Evolutionary conservation across 2,329 filamentous ascomycete genomes (phyloP).

Genomic region (Fusarium sambucinum): DNA sequence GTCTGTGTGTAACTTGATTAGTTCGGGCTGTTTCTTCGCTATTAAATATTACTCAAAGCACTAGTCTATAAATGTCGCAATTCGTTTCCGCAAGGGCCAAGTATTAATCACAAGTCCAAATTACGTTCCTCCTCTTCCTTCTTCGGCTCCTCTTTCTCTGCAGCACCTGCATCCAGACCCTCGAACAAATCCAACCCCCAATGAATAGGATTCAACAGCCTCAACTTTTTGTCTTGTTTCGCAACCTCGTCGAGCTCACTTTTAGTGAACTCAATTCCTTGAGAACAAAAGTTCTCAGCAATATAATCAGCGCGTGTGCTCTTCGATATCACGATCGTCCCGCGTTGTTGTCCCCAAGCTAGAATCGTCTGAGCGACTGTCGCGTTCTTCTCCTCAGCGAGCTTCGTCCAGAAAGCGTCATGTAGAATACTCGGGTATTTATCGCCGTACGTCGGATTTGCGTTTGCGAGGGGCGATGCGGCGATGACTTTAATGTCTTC

Average conservation of each 20-base stretch:
- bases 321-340: constrained; percentile 40
- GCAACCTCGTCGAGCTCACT: constrained; percentile 53
- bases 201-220: constrained; percentile 54
- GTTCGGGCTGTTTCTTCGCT: not conserved
- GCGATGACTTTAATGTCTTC: constrained; percentile 48
- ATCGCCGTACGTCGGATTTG: constrained; percentile 40
- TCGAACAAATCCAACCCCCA: constrained; percentile 58
- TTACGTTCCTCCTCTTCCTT: constrained; percentile 27
- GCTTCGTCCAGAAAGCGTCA: constrained; percentile 36
- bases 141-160: not conserved
- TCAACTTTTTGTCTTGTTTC: constrained; percentile 47
- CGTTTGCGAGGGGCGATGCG: constrained; percentile 43
- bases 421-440: constrained; percentile 33
- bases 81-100: not conserved
- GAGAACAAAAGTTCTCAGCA: constrained; percentile 38
- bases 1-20: not conserved
- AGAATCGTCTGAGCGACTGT: constrained; percentile 41
- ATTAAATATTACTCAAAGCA: not conserved
- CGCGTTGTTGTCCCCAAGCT: constrained; percentile 42
- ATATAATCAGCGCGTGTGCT: constrained; percentile 38
- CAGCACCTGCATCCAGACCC: constrained; percentile 55
- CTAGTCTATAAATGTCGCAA: not conserved
- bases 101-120: constrained; percentile 23
- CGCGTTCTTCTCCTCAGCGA: constrained; percentile 38
- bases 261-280: constrained; percentile 25